Percentiles rank a stretch among this genome's conserved stretches.
Evolutionary conservation across 148 eudicot species (phyloP).

Genomic region (Talinum fruticosum): DNA sequence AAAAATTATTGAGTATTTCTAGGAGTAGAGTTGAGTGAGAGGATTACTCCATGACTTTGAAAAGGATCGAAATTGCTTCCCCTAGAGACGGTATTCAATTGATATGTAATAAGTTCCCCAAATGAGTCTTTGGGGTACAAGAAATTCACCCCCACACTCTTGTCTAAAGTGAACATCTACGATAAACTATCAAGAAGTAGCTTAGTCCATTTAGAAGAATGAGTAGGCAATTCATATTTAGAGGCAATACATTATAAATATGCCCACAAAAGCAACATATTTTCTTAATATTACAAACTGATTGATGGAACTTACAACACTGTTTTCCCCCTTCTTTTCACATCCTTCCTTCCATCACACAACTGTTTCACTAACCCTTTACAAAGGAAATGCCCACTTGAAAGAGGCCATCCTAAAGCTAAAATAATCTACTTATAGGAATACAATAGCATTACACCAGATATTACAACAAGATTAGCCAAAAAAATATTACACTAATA

Average conservation of each 20-base stretch:
- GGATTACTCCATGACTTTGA: no score
- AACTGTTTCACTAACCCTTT: conserved; percentile 22
- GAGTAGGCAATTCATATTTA: no score
- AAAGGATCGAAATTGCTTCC: no score
- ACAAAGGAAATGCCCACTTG: conserved; percentile 27
- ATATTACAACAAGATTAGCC: conserved; percentile 29
- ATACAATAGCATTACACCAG: conserved; percentile 24
- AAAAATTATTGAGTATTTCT: no score
- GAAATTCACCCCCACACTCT: no score
- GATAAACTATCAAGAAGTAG: no score
- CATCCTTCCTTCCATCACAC: conserved; percentile 15
- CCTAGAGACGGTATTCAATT: no score
- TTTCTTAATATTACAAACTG: conserved; percentile 27
- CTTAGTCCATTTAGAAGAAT: no score
- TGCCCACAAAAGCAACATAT: neutral
- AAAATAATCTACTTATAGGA: conserved; percentile 20
- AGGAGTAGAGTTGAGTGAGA: no score
- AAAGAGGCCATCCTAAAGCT: conserved; percentile 20
- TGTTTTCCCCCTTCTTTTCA: conserved; percentile 15
- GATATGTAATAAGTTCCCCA: no score
- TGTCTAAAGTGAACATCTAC: no score
- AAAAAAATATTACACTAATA: conserved; percentile 9
- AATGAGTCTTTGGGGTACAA: no score
- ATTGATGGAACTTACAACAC: conserved; percentile 18
- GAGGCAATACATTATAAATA: neutral